These are phyloP conservation scores for Fraxinus sp. DNA, from an alignment of 305 asterid species.

Conservation along the genomic window DNA sequence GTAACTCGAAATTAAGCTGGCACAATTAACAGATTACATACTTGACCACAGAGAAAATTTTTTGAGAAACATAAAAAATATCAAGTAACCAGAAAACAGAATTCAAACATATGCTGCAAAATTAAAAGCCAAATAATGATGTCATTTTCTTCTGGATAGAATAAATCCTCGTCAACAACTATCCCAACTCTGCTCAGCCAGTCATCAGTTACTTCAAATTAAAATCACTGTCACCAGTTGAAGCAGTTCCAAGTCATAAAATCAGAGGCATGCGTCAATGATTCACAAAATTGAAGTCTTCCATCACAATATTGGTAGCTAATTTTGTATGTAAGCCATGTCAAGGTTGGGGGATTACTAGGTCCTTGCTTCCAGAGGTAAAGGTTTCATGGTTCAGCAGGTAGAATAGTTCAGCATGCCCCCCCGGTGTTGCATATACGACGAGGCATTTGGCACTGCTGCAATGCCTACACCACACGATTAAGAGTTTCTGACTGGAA, in stretches of 20 bases:
- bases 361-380: background rate
- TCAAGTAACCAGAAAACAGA: background rate
- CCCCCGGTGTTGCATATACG: background rate
- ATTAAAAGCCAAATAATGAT: background rate
- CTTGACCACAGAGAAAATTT: background rate
- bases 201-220: background rate
- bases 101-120: background rate
- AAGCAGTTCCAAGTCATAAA: background rate
- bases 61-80: background rate
- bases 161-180: slow-evolving; percentile 4
- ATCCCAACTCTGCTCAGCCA: background rate
- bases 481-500: background rate
- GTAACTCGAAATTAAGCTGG: slow-evolving; percentile 4
- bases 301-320: background rate
- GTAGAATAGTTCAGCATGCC: background rate
- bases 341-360: background rate
- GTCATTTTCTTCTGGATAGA: background rate
- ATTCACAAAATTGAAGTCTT: background rate
- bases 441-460: background rate
- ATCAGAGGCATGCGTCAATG: background rate
- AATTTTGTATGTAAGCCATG: background rate
- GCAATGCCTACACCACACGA: background rate
- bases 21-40: background rate
- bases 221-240: background rate
- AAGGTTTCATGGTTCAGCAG: background rate